phyloP scores from a whole-genome alignment of 2,329 filamentous ascomycete genomes.

The Pseudocercospora ulei region DNA sequence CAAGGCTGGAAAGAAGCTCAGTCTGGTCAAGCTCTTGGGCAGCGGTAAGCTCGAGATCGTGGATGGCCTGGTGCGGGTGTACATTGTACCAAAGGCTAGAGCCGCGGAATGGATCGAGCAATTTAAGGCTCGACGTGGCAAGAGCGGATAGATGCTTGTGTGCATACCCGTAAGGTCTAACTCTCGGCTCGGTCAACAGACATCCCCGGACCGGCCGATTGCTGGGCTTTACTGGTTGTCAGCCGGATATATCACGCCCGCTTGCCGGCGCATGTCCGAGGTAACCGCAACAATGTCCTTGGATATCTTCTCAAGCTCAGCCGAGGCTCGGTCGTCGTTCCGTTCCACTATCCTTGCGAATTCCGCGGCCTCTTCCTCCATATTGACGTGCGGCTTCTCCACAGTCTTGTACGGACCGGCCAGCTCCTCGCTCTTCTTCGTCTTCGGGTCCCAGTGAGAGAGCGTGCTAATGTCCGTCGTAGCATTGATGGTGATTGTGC shows the following conservation, averaged over 20 bases:
- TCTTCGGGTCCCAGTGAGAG: conserved; percentile 38
- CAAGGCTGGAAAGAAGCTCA: conserved; percentile 79
- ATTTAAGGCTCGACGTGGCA: conserved; percentile 58
- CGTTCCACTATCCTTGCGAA: conserved; percentile 40
- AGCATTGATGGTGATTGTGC: conserved; percentile 39
- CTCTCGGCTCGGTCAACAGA: background rate
- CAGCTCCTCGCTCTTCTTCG: conserved; percentile 38
- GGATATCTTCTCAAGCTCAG: conserved; percentile 37
- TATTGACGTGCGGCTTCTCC: conserved; percentile 38
- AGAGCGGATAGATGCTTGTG: conserved; percentile 1
- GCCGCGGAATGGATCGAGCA: conserved; percentile 69
- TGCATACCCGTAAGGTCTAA: no score
- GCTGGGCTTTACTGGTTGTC: conserved; percentile 24
- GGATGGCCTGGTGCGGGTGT: conserved; percentile 73
- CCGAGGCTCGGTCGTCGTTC: conserved; percentile 35
- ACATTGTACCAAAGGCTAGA: conserved; percentile 64
- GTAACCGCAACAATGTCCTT: conserved; percentile 38
- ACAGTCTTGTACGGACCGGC: conserved; percentile 30
- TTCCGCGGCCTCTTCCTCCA: conserved; percentile 43
- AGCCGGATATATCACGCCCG: conserved; percentile 39
- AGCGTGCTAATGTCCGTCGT: conserved; percentile 42
- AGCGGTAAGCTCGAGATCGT: conserved; percentile 76
- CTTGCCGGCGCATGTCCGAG: conserved; percentile 39
- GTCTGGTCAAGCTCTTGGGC: conserved; percentile 62
- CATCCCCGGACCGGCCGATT: conserved; percentile 4